These are phyloP conservation scores for Wallacemonas sp. DNA, from an alignment of 208 protist genomes.

Conservation along the genomic window DNA sequence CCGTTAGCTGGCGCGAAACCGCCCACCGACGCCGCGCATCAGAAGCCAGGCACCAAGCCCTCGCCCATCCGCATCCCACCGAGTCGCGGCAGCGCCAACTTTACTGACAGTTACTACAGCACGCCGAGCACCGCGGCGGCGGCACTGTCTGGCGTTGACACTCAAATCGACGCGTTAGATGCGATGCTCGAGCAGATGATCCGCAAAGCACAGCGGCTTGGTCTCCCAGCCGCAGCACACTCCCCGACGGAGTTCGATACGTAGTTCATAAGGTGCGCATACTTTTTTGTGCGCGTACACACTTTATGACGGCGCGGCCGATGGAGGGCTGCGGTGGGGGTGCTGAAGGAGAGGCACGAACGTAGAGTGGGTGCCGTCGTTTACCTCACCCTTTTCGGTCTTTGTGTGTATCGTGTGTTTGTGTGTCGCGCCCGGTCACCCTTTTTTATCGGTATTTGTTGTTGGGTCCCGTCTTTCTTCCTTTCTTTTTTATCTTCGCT, in stretches of 20 bases:
- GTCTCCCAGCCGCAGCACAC: neutral
- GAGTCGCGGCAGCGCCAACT: neutral
- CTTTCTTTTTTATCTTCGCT: no score
- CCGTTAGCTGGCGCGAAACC: neutral
- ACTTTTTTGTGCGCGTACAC: no score
- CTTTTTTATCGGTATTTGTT: no score
- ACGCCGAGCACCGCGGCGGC: neutral
- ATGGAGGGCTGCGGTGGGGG: no score
- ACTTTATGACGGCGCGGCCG: no score
- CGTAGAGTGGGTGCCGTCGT: no score
- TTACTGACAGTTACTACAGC: neutral
- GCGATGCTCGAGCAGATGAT: constrained; percentile 25
- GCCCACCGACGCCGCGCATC: neutral
- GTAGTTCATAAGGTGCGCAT: no score
- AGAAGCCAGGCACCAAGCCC: neutral
- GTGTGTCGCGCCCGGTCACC: no score
- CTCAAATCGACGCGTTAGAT: constrained; percentile 20
- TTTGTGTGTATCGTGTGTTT: no score
- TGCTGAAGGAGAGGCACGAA: no score
- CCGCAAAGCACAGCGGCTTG: constrained; percentile 27
- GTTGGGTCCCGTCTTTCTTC: no score
- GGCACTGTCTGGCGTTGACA: constrained; percentile 11
- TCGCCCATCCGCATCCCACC: neutral
- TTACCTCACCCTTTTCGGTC: no score
- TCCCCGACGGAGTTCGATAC: constrained; percentile 25